phyloP scores from a whole-genome alignment of 495 filamentous ascomycete species.

The Paragyromitra xinjiangensis region DNA sequence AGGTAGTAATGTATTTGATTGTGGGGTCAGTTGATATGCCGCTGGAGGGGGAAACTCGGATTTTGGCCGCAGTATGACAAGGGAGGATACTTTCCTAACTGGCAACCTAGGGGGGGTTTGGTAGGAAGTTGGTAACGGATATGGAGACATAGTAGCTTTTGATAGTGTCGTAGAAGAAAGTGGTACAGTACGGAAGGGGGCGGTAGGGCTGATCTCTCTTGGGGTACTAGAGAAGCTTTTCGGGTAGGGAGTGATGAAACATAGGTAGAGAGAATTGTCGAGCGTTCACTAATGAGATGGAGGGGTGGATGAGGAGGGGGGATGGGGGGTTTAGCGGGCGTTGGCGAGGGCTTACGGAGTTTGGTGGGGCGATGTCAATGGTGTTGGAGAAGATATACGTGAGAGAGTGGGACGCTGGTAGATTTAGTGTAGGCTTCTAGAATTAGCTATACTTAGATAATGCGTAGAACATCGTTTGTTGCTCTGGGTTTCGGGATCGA shows the following conservation, averaged over 20 bases:
- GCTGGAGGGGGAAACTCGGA: slow-evolving; percentile 28
- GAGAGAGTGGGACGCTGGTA: slow-evolving; percentile 71
- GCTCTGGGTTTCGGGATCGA: slow-evolving; percentile 3
- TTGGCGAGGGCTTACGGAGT: slow-evolving; percentile 62
- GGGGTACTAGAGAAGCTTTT: slow-evolving; percentile 61
- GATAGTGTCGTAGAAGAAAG: slow-evolving; percentile 57
- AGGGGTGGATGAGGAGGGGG: slow-evolving; percentile 41
- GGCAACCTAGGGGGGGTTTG: slow-evolving; percentile 58
- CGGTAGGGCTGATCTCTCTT: slow-evolving; percentile 54
- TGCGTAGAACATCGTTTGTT: slow-evolving; percentile 1
- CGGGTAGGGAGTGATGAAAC: slow-evolving; percentile 46
- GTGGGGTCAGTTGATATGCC: slow-evolving; percentile 59
- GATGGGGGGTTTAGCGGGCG: slow-evolving; percentile 59
- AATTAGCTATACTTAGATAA: background rate
- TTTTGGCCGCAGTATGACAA: slow-evolving; percentile 56
- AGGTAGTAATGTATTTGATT: slow-evolving; percentile 52
- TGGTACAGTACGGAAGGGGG: slow-evolving; percentile 57
- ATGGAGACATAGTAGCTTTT: slow-evolving; percentile 57
- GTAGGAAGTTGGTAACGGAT: slow-evolving; percentile 61
- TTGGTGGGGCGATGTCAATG: slow-evolving; percentile 64
- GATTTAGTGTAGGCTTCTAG: background rate
- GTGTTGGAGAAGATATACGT: slow-evolving; percentile 78
- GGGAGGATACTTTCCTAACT: slow-evolving; percentile 52
- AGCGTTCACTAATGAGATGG: background rate
- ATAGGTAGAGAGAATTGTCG: slow-evolving; percentile 58